Evolutionary conservation across 768 basidiomycete genomes (phyloP).

Genomic region (Amanita rubescens): DNA sequence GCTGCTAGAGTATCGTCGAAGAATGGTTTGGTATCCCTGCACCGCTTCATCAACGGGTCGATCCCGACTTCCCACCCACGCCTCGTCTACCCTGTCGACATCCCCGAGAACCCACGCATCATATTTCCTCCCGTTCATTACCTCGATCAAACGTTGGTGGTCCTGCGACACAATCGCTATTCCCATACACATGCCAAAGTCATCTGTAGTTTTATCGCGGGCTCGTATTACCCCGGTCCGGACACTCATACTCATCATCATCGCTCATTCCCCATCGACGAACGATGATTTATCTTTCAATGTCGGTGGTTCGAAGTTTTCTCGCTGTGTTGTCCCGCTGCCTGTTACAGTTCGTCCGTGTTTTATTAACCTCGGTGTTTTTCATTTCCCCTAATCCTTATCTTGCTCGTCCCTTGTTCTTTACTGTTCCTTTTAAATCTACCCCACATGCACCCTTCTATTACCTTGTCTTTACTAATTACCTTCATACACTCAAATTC

Average conservation of each 20-base stretch:
- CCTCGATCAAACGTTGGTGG: background rate
- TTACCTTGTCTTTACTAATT: background rate
- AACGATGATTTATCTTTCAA: background rate
- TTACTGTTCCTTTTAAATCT: background rate
- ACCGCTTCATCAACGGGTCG: background rate
- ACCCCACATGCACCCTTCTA: background rate
- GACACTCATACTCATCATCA: background rate
- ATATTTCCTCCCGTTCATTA: background rate
- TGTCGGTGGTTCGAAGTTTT: background rate
- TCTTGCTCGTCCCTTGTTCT: background rate
- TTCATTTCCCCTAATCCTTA: background rate
- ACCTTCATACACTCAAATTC: background rate
- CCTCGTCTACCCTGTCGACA: background rate
- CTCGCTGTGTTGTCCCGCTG: background rate
- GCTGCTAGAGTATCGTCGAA: background rate
- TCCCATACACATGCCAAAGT: slow-evolving; percentile 4
- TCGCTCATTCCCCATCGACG: background rate
- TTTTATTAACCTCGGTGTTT: slow-evolving; percentile 1
- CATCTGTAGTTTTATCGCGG: slow-evolving; percentile 5
- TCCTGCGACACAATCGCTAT: background rate
- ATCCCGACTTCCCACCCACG: background rate
- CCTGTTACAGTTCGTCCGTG: background rate
- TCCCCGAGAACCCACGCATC: background rate
- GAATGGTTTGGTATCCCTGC: background rate
- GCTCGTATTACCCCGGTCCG: slow-evolving; percentile 1